Percentiles rank a stretch among this genome's conserved stretches.
Evolutionary conservation across 2,329 filamentous ascomycete species (phyloP).

Genomic region (Botrytis pseudocinerea): DNA sequence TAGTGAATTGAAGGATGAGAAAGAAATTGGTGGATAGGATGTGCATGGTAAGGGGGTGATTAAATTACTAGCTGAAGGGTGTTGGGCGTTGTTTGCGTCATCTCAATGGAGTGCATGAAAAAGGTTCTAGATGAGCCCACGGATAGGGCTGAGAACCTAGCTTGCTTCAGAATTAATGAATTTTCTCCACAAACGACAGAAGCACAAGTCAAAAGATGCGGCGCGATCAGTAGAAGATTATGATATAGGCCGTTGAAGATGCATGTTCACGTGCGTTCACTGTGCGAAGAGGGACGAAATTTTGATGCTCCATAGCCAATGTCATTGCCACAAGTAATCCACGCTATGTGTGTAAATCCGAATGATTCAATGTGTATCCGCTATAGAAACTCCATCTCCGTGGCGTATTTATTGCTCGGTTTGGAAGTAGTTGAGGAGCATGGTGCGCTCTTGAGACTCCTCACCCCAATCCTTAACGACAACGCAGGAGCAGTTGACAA

Average conservation of each 20-base stretch:
- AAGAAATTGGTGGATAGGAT: not conserved
- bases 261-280: slow-evolving; percentile 15
- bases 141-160: slow-evolving; percentile 9
- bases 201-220: not conserved
- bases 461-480: slow-evolving; percentile 99
- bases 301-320: slow-evolving; percentile 36
- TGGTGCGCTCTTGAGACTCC: slow-evolving; percentile 97
- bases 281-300: not conserved
- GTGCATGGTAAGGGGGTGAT: not conserved
- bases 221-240: not conserved
- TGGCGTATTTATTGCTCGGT: slow-evolving; percentile 65
- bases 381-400: slow-evolving; percentile 37
- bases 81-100: slow-evolving; percentile 4
- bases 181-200: not conserved
- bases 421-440: slow-evolving; percentile 99
- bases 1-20: not conserved
- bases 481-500: slow-evolving; percentile 99
- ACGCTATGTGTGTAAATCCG: slow-evolving; percentile 39
- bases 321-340: slow-evolving; percentile 38
- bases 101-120: not conserved
- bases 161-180: not conserved
- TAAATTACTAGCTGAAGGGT: not conserved
- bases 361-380: slow-evolving; percentile 38
- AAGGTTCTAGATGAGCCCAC: slow-evolving; percentile 10
- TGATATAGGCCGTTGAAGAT: not conserved